These are phyloP conservation scores for Artomyces pyxidatus DNA, from an alignment of 768 basidiomycete species.

Conservation along the genomic window DNA sequence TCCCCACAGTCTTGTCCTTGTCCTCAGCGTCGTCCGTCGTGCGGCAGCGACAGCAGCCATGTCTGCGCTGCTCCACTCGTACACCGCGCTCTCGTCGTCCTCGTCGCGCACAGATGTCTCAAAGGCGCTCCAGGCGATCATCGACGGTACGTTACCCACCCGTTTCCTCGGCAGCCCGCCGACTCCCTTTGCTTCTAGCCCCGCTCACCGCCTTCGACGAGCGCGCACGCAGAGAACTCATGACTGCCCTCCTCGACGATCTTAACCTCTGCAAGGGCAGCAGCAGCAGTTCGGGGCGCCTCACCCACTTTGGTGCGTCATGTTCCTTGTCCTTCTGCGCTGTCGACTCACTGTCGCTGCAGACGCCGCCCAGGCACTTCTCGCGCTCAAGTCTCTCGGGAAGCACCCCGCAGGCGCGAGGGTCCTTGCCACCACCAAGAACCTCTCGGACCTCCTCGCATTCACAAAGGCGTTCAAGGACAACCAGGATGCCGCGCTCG, in stretches of 20 bases:
- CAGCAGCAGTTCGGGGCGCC: conserved; percentile 17
- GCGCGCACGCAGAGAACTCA: conserved; percentile 42
- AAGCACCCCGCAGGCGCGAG: conserved; percentile 62
- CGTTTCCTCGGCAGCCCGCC: neutral
- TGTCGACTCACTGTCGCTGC: neutral
- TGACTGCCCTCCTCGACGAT: conserved; percentile 54
- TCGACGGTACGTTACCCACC: conserved; percentile 33
- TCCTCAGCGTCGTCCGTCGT: neutral
- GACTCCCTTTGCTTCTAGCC: conserved; percentile 24
- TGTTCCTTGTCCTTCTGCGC: neutral
- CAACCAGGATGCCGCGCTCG: conserved; percentile 49
- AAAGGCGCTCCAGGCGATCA: conserved; percentile 41
- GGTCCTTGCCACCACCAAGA: conserved; percentile 44
- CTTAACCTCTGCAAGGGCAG: conserved; percentile 27
- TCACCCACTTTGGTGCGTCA: conserved; percentile 4
- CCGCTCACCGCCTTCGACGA: conserved; percentile 40
- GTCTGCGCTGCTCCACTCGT: conserved; percentile 39
- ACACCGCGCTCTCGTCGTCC: conserved; percentile 26
- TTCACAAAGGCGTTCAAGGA: conserved; percentile 48
- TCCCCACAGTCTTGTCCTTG: too few species aligned
- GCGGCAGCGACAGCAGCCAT: too few species aligned
- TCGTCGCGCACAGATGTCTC: conserved; percentile 30
- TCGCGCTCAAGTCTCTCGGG: conserved; percentile 68
- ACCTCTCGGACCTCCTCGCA: conserved; percentile 48
- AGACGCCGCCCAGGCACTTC: conserved; percentile 65